Conservation (phyloP, 768 basidiomycete genomes). For the Coprinellus aureogranulatus region DNA sequence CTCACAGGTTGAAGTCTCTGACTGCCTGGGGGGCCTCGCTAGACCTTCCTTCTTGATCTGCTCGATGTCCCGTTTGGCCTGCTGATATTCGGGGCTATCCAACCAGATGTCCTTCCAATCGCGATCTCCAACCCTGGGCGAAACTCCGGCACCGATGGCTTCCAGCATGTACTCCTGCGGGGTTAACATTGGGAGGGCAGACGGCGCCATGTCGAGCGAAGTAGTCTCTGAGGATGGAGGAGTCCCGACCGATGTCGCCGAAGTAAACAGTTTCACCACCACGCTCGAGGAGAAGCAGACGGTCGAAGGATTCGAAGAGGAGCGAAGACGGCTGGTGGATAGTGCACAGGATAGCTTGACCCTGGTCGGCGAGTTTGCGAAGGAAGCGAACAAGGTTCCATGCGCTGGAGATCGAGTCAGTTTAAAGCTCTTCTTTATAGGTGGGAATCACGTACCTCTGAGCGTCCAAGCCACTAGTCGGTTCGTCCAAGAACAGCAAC, state of each 20-base stretch:
- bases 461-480: slow-evolving; percentile 44
- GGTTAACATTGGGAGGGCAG: slow-evolving; percentile 78
- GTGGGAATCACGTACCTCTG: slow-evolving; percentile 30
- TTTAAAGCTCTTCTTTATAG: no score
- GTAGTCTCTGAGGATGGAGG: slow-evolving; percentile 66
- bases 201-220: slow-evolving; percentile 71
- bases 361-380: slow-evolving; percentile 77
- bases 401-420: no score
- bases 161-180: slow-evolving; percentile 36
- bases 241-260: slow-evolving; percentile 80
- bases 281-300: slow-evolving; percentile 63
- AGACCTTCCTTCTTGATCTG: slow-evolving; percentile 48
- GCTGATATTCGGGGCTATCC: slow-evolving; percentile 58
- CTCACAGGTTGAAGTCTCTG: slow-evolving; percentile 48
- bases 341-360: slow-evolving; percentile 87
- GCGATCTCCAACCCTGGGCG: slow-evolving; percentile 66
- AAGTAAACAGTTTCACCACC: slow-evolving; percentile 93
- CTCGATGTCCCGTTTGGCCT: slow-evolving; percentile 42
- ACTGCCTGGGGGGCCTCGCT: slow-evolving; percentile 38
- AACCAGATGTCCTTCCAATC: slow-evolving; percentile 90
- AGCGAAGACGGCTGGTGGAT: slow-evolving; percentile 87
- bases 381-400: slow-evolving; percentile 83
- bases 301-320: slow-evolving; percentile 84
- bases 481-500: slow-evolving; percentile 64
- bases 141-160: slow-evolving; percentile 31